Base-by-base conservation (phyloP, 352 stramenopile species). In the Globisporangium alternatum region DNA sequence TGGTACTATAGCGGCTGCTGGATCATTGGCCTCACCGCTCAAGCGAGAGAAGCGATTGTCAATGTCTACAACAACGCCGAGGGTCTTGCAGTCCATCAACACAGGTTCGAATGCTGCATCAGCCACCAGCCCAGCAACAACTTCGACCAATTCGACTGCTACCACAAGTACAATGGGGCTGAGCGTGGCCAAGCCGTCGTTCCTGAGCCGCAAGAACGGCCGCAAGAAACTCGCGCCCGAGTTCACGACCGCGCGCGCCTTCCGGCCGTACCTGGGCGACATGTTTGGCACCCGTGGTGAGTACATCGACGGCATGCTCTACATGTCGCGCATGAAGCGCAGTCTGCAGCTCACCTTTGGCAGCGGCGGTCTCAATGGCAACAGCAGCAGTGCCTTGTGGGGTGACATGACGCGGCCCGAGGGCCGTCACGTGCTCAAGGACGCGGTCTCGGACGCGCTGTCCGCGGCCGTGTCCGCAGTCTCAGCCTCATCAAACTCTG, bases 261-360 rank as follows among this genome's bases (percentile, higher is more conserved):
- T 95, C 5, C 75, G 77, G 37, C 79, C 77, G 41, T 95, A 95
- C 70, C 49, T 76, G 7, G 87, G 87, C 13, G 86, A 95, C 61
- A 85, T 91, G 64, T 95, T 95, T 57, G 65, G 83, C 25, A 94
- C 86, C 5, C 71, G 86, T 5, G 87, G 87, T 5, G 83, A 94
- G 19, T 95, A 95, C 65, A 78, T 94, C 22, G 86, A 95, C 4
- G 87, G 87, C 3, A 89, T 94, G 80, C 55, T 95, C 13, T 95
- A 95, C 66, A 94, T 94, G 83, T 91, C 83, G 6, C 81, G 86
- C 43, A 95, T 95, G 87, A 91, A 92, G 66, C 74, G 75, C 25
- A 89, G 77, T 49, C 80, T 83, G 19, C 74, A 80, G 60, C 65
- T 80, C 19, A 72, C 76, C 5, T 77, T 78, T 4, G 59, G 54